Base-by-base conservation (phyloP, 108 stramenopile genomes). In the Fragilaria radians region DNA sequence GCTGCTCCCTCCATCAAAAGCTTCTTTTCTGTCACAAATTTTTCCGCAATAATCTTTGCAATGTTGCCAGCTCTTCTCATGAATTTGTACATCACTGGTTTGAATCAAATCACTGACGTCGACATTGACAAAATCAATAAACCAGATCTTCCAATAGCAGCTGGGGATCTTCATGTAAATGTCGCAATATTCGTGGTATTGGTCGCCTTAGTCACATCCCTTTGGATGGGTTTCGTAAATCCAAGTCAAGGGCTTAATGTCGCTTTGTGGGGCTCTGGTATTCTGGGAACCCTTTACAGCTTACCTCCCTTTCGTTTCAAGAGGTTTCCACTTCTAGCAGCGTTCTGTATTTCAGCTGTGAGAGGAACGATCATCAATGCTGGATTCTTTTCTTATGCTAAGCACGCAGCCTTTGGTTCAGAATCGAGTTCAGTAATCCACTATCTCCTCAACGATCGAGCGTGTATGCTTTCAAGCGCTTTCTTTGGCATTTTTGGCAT, bases 51-150 rank as follows among this genome's bases (percentile, higher is more conserved):
- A 28, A 5, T 78, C 5, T 85, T 72, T 60, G 95, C 95, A 14
- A 77, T 92, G 55, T 47, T 93, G 46, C 97, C 97, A 5, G 70
- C 95, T 4, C 75, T 96, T n/a, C 71, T 96, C 45, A 92, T 93
- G 81, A 98, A 98, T 69, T 60, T 96, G 32, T 96, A 91, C 82
- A 95, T 98, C 63, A 96, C 95, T 0, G 97, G 97, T 21, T 66
- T 98, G 33, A 98, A 98, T 64, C 97, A 98, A 77, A 88, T 97
- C 45, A 94, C 92, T 1, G 97, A 98, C 72, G 92, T 96, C 36
- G 92, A 95, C 53, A 98, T 98, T 62, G 97, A 98, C 75, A 86
- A 82, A 55, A 80, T 98, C 52, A 98, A 96, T 73, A 98, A 98
- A 63, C 97, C 97, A 27, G 55, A 88, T 57, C 77, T 97, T 31